phyloP scores from a whole-genome alignment of 345 rosid genomes.

The Citropsis articulata region DNA sequence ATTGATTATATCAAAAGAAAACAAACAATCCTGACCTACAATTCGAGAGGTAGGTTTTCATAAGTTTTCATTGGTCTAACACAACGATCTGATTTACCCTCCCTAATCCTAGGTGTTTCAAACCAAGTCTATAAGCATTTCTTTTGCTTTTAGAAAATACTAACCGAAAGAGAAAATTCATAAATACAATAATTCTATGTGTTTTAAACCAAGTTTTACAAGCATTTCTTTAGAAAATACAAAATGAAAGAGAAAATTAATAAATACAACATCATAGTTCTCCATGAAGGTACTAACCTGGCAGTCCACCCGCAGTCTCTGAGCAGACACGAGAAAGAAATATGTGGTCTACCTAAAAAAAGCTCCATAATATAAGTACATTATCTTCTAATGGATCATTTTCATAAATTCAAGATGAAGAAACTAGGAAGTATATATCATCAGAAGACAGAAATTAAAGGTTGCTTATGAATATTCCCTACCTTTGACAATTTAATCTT shows the following conservation, averaged over 20 bases:
- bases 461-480: not conserved
- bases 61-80: too few species aligned
- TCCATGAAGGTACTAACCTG: slow-evolving; percentile 50
- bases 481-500: slow-evolving; percentile 90
- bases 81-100: not conserved
- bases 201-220: not conserved
- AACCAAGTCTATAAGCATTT: not conserved
- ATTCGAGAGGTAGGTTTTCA: too few species aligned
- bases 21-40: too few species aligned
- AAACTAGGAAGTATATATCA: not conserved
- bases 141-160: not conserved
- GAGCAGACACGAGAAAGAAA: slow-evolving; percentile 96
- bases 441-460: not conserved
- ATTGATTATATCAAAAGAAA: too few species aligned
- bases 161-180: not conserved
- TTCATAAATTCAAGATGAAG: slow-evolving; percentile 4
- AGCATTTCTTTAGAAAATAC: not conserved
- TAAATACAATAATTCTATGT: not conserved
- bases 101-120: not conserved
- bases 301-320: slow-evolving; percentile 96
- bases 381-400: not conserved
- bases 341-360: slow-evolving; percentile 83
- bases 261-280: not conserved
- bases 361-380: slow-evolving; percentile 11
- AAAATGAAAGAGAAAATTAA: not conserved